These are phyloP conservation scores for Tetraselmis striata DNA, from an alignment of 139 green algal genomes.

Conservation along the genomic window DNA sequence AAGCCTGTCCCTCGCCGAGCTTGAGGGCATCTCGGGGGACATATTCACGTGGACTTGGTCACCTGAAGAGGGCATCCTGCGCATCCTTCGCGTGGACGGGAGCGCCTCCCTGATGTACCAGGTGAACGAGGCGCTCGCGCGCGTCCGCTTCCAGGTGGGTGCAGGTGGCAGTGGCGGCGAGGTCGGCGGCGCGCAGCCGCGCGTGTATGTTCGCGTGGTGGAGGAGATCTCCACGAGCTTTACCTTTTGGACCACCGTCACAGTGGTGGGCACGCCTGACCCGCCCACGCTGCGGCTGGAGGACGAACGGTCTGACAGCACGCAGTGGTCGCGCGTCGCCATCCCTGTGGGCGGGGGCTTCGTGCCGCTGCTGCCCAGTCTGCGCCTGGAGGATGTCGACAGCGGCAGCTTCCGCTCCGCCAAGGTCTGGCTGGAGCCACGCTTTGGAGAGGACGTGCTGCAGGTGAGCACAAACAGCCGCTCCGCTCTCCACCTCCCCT, in stretches of 20 bases:
- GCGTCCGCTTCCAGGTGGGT: not conserved
- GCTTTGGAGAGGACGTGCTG: not conserved
- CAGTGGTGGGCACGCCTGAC: not conserved
- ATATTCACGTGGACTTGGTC: not conserved
- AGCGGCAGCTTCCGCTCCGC: not conserved
- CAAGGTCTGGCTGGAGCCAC: not conserved
- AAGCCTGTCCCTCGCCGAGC: not conserved
- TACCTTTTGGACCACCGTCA: not conserved
- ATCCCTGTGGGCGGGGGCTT: not conserved
- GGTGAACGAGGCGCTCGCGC: not conserved
- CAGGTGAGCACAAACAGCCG: too few species aligned
- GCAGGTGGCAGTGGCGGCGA: not conserved
- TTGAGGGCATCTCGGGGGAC: not conserved
- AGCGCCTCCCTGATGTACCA: not conserved
- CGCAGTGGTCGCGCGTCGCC: not conserved
- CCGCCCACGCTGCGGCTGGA: not conserved
- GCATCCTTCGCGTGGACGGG: not conserved
- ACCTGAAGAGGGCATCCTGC: not conserved
- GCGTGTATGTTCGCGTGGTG: not conserved
- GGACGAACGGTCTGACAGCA: not conserved
- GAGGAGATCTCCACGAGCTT: not conserved
- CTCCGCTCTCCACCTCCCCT: too few species aligned
- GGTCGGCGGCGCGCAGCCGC: not conserved
- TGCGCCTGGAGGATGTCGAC: not conserved
- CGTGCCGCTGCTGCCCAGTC: not conserved